Evolutionary conservation across 2,329 filamentous ascomycete species (phyloP).

Genomic region (Phialophora chinensis): DNA sequence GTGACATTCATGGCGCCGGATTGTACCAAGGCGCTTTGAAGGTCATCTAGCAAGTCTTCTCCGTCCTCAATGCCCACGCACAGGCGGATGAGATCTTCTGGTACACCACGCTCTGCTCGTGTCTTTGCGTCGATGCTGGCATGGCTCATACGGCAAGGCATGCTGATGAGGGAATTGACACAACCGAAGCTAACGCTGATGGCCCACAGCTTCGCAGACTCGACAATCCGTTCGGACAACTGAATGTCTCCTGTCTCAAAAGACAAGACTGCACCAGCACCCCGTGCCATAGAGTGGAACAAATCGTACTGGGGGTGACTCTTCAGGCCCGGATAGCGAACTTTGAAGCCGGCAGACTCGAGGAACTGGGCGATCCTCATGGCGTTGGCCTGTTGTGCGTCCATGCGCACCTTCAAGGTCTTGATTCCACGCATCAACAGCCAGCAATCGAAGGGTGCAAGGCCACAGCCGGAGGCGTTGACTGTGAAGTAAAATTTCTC

Average conservation of each 20-base stretch:
- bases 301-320: constrained; percentile 96
- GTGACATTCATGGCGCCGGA: constrained; percentile 89
- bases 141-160: constrained; percentile 99
- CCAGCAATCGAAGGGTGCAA: constrained; percentile 95
- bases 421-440: constrained; percentile 94
- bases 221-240: constrained; percentile 90
- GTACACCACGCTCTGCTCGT: constrained; percentile 84
- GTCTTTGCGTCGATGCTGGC: constrained; percentile 97
- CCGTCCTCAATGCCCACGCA: constrained; percentile 97
- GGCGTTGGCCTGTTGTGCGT: constrained; percentile 94
- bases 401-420: constrained; percentile 96
- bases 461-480: constrained; percentile 91
- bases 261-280: constrained; percentile 89
- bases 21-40: constrained; percentile 89
- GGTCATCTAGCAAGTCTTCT: constrained; percentile 89
- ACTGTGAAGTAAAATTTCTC: constrained; percentile 96
- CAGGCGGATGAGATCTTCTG: constrained; percentile 92
- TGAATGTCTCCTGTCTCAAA: constrained; percentile 91
- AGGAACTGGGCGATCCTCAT: constrained; percentile 79
- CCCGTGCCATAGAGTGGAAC: constrained; percentile 93
- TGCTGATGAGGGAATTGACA: constrained; percentile 97
- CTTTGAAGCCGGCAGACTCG: constrained; percentile 87
- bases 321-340: constrained; percentile 91
- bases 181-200: constrained; percentile 98
- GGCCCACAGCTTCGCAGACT: constrained; percentile 87